Evolutionary conservation across 1,284 basidiomycete species (phyloP), one percentile per base, ranked within the genome.

Genomic region (Spongispora temasekensis): DNA sequence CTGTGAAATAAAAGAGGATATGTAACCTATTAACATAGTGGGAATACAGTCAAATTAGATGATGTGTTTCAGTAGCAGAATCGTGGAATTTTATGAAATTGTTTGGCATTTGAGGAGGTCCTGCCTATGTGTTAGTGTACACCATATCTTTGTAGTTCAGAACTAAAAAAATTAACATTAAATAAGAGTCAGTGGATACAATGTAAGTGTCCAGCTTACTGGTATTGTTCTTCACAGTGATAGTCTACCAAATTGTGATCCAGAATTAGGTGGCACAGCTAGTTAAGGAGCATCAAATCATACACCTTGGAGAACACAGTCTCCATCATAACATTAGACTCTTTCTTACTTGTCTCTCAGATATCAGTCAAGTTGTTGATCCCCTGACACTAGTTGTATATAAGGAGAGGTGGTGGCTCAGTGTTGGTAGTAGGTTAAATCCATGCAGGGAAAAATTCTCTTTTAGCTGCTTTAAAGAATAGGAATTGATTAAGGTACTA

Each of bases 241-340:
- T 97, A 98, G 73, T 98, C 95, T 23, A 96, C 96, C 79, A 98
- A 76, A 75, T 98, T 98, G 81, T 98, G 96, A 71, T 98, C 95
- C 67, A 98, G 83, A 69, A 98, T 97, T 48, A 98, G 87, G 58
- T 95, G 92, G 40, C 98, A 81, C 4, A 98, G 84, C 70, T 95
- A 91, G 76, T 97, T 97, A 65, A 98, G 85, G 34, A 98, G 80
- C 0, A 96, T 98, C 66, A 98, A 76, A 75, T 98, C 96, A 66
- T 97, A 98, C 27, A 97, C 95, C 77, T 97, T 94, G 31, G 93
- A 95, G 30, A 97, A 80, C 2, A 96, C 93, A 0, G 96, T 98
- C 81, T 98, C 95, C 93, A 98, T 97, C 81, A 98, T 85, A 40
- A 98, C 96, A 69, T 94, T 92, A 76, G 94, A 97, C 78, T 97